Base-by-base conservation (phyloP, 2,329 filamentous ascomycete genomes). In the Colletotrichum lindemuthianum region DNA sequence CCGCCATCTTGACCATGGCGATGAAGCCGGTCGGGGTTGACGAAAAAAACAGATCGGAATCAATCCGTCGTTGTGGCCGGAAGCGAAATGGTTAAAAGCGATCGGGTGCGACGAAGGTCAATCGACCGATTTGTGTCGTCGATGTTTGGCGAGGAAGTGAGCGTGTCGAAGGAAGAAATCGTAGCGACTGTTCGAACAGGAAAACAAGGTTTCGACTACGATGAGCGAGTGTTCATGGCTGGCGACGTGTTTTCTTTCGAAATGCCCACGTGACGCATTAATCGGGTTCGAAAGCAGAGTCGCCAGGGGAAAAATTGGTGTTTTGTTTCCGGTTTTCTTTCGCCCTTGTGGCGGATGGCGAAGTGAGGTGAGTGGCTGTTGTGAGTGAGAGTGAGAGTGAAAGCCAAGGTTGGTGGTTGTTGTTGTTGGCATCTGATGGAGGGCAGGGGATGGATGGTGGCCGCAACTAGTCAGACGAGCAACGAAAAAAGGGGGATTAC, bases 1-100 rank as follows among this genome's bases (percentile, higher is more conserved):
- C 34, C 24, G 58, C 52, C 15, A 67, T 49, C 39, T 47, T 40
- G 63, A 66, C 57, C 65, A 67, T 67, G 61, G 61, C 53, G 60
- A 56, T 48, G 13, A 24, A 39, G 59, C 60, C 60, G 60, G 60
- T 52, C 55, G 55, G 47, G 32, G 5, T 54, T 24, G n/a, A 32
- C 12, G 24, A 12, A 13, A 8, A 16, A 11, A 24, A 32, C 7
- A 1, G 41, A n/a, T 59, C 2, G 45, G 34, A 32, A 16, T 15
- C 39, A 34, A 37, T 11, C 8, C 13, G 11, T 5, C 6, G 41
- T 15, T 24, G 7, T 15, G 45, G 3, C 8, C 8, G 8, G 9
- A 9, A 34, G 24, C 24, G 34, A n/a, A 11, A 40, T 34, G 12
- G 24, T 39, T 3, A 15, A 11, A 55, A 24, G 39, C 36, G 36